These are phyloP conservation scores for Hymenoscyphus repandus DNA, from an alignment of 2,329 filamentous ascomycete genomes.

Conservation along the genomic window DNA sequence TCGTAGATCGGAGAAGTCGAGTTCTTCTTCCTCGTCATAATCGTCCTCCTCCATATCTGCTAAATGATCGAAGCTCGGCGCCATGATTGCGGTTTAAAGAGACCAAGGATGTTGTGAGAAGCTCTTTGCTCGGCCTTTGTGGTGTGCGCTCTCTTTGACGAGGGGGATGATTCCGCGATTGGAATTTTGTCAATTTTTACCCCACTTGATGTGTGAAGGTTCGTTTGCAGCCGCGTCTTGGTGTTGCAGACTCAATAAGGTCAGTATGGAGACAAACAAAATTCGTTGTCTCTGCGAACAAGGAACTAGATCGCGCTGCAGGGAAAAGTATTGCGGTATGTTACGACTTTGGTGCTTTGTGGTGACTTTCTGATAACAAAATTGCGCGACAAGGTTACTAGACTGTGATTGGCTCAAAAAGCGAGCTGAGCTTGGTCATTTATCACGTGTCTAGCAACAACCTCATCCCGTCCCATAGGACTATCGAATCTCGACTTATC, in stretches of 20 bases:
- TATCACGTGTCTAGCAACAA: too few species aligned
- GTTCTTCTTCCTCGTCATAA: conserved; percentile 85
- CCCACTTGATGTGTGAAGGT: conserved; percentile 16
- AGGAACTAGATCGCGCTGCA: too few species aligned
- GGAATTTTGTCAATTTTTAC: conserved; percentile 16
- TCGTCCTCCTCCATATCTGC: conserved; percentile 83
- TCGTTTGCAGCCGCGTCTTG: not conserved
- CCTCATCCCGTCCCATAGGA: too few species aligned
- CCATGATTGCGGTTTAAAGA: conserved; percentile 58
- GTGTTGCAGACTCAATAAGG: not conserved
- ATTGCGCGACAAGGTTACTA: too few species aligned
- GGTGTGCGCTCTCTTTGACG: conserved; percentile 1
- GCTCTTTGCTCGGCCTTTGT: conserved; percentile 6
- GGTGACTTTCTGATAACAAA: not conserved
- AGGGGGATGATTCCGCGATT: conserved; percentile 3
- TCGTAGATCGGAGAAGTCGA: conserved; percentile 90
- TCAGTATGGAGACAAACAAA: not conserved
- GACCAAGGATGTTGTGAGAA: conserved; percentile 1
- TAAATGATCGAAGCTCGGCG: conserved; percentile 87
- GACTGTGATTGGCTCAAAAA: too few species aligned
- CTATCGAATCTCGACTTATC: too few species aligned
- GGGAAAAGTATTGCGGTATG: too few species aligned
- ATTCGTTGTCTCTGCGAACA: not conserved
- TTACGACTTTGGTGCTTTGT: too few species aligned
- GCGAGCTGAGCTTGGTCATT: too few species aligned